Base-by-base conservation (phyloP, 2,329 filamentous ascomycete species). In the Aspergillus brasiliensis region DNA sequence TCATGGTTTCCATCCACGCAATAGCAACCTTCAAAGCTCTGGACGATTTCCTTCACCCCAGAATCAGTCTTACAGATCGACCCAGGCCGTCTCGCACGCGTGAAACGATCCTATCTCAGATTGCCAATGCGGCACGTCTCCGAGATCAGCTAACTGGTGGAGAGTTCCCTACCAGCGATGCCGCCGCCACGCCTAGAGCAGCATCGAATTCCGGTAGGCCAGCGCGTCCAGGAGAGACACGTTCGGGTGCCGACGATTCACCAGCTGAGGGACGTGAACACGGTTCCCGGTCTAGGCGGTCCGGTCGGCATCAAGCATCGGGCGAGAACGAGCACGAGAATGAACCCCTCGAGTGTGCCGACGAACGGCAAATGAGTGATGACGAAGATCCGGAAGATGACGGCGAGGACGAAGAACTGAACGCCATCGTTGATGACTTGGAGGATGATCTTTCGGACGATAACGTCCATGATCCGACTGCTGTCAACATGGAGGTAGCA, bases 1-100 rank as follows among this genome's bases (percentile, higher is more conserved):
- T 99, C 64, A 97, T 97, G 90, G 95, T 99, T 1, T 96, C 92
- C 0, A 99, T 99, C 59, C 95, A 99, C 74, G 95, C 95, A 15
- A 98, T 99, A 70, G 94, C 95, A 2, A 98, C 93, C 0, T 98
- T 99, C 81, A 98, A 97, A 75, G 91, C 94, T 0, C 80, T 99
- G 23, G 95, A 98, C 72, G 95, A 99, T 73, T 99, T 98, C 74
- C 83, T 99, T 46, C 88, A 95, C 38, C 95, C 95, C 7, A 86
- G 94, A 62, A 96, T 99, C 60, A 92, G 84, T 69, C 75, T 95
- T 13, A 87, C 90, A 3, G 92, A 97, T 64, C 86, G 91, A 19
- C 86, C 90, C 11, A 84, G 88, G 46, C 81, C 80, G 8, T 82
- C 84, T 28, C 84, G 89, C 63, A 79, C 78, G 64, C 80, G 78